Percentiles rank a stretch among this genome's conserved stretches.
These are phyloP conservation scores for Sarocladium strictum DNA, from an alignment of 2,329 filamentous ascomycete genomes.

Conservation along the genomic window DNA sequence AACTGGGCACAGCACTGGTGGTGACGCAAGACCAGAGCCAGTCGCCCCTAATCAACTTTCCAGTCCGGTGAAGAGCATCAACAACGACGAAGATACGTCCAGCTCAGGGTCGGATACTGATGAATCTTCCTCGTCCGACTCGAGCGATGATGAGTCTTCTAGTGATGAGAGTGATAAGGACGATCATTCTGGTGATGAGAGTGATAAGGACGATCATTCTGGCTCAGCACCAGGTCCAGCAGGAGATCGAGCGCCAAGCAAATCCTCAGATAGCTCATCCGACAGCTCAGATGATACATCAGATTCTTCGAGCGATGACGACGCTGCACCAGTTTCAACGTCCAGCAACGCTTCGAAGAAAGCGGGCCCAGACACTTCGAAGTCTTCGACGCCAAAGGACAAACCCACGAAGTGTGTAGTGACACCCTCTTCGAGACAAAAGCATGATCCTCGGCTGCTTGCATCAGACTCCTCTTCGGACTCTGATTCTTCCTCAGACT, in stretches of 20 bases:
- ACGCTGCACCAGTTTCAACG: not conserved
- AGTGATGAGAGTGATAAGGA: not conserved
- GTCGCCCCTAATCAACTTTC: too few relatives aligned
- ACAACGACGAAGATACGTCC: slow-evolving; percentile 13
- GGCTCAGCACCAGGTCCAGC: not conserved
- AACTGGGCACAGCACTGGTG: not conserved
- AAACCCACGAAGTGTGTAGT: not conserved
- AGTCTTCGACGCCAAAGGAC: not conserved
- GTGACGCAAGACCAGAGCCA: not conserved
- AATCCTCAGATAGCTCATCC: not conserved
- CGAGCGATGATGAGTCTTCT: not conserved
- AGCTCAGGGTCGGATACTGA: slow-evolving; percentile 11
- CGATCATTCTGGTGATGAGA: too few relatives aligned
- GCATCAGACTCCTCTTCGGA: slow-evolving; percentile 32
- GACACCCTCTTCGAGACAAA: not conserved
- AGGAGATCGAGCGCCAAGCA: not conserved
- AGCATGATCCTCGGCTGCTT: slow-evolving; percentile 9
- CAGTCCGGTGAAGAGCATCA: not conserved
- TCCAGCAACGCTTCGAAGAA: not conserved
- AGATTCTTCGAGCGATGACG: not conserved
- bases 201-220: not conserved
- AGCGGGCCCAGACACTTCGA: not conserved
- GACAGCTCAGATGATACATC: slow-evolving; percentile 11
- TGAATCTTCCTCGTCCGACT: slow-evolving; percentile 4
- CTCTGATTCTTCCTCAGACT: slow-evolving; percentile 22